These are phyloP conservation scores for Vigna nakashimae DNA, from an alignment of 306 rosid species.

Conservation along the genomic window DNA sequence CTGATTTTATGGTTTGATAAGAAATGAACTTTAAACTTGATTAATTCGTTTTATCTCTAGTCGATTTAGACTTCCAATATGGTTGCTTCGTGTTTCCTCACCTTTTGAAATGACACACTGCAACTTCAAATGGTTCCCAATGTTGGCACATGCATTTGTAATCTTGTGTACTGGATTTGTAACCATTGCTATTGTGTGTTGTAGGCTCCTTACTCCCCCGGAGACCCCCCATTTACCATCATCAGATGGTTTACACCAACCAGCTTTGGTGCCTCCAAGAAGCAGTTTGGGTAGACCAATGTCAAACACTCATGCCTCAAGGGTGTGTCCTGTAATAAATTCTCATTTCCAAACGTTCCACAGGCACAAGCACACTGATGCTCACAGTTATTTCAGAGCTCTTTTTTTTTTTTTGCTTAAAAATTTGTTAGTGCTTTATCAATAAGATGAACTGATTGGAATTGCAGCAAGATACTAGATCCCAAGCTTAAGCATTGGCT, in stretches of 20 bases:
- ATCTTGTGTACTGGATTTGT: slow-evolving; percentile 16
- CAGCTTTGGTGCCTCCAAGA: slow-evolving; percentile 50
- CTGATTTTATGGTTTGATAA: too few species aligned
- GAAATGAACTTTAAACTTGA: too few species aligned
- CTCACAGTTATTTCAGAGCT: neutral
- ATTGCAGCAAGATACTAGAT: neutral
- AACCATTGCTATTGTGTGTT: slow-evolving; percentile 27
- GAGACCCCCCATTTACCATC: slow-evolving; percentile 73
- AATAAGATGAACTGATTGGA: neutral
- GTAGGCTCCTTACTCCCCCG: slow-evolving; percentile 93
- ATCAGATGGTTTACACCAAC: slow-evolving; percentile 60
- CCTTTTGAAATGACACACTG: neutral
- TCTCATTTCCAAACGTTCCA: slow-evolving; percentile 25
- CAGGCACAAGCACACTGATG: neutral
- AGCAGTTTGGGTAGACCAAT: slow-evolving; percentile 58
- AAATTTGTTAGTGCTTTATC: neutral
- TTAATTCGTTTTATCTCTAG: too few species aligned
- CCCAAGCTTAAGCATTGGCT: neutral
- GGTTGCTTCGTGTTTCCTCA: slow-evolving; percentile 2
- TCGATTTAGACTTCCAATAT: too few species aligned
- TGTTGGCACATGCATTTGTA: neutral
- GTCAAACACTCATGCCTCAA: slow-evolving; percentile 63
- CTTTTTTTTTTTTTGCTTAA: too few species aligned
- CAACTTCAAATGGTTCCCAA: neutral
- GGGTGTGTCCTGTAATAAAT: slow-evolving; percentile 55